phyloP scores from a whole-genome alignment of 2,329 filamentous ascomycete species.

The Mycosphaerella arachidis region DNA sequence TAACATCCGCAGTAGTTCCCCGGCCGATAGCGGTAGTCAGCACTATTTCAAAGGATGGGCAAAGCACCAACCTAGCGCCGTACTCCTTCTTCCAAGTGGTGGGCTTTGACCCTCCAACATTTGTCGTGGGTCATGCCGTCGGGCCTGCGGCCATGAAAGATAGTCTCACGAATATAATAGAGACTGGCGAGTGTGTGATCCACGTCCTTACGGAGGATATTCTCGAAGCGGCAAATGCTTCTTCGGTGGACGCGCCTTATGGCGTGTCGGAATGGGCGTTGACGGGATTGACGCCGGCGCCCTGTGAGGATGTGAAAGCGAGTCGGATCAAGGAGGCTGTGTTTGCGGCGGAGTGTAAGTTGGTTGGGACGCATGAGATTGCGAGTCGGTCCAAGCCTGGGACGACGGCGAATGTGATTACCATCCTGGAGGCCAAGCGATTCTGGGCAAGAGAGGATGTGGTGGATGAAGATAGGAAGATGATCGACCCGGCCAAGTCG shows the following conservation, averaged over 20 bases:
- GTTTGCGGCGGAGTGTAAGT: slow-evolving; percentile 61
- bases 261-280: slow-evolving; percentile 72
- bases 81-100: slow-evolving; percentile 31
- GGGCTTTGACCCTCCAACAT: slow-evolving; percentile 19
- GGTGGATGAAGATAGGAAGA: slow-evolving; percentile 65
- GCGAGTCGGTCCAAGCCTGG: slow-evolving; percentile 64
- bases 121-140: slow-evolving; percentile 18
- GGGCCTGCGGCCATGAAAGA: slow-evolving; percentile 16
- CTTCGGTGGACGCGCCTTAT: slow-evolving; percentile 67
- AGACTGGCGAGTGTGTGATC: slow-evolving; percentile 26
- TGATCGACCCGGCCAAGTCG: slow-evolving; percentile 65
- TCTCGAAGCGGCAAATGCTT: slow-evolving; percentile 51
- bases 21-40: slow-evolving; percentile 17
- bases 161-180: slow-evolving; percentile 22
- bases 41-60: slow-evolving; percentile 20
- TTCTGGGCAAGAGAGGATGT: slow-evolving; percentile 89
- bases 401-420: slow-evolving; percentile 53
- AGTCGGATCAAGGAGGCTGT: slow-evolving; percentile 73
- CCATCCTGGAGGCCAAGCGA: slow-evolving; percentile 69
- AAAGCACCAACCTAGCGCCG: slow-evolving; percentile 26
- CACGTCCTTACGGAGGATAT: slow-evolving; percentile 20
- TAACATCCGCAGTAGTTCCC: slow-evolving; percentile 60
- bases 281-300: slow-evolving; percentile 64
- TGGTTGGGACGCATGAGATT: slow-evolving; percentile 55
- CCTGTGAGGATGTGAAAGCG: slow-evolving; percentile 59